Evolutionary conservation across 2,329 filamentous ascomycete species (phyloP).

Genomic region (Ophiocordyceps camponoti-saundersi): DNA sequence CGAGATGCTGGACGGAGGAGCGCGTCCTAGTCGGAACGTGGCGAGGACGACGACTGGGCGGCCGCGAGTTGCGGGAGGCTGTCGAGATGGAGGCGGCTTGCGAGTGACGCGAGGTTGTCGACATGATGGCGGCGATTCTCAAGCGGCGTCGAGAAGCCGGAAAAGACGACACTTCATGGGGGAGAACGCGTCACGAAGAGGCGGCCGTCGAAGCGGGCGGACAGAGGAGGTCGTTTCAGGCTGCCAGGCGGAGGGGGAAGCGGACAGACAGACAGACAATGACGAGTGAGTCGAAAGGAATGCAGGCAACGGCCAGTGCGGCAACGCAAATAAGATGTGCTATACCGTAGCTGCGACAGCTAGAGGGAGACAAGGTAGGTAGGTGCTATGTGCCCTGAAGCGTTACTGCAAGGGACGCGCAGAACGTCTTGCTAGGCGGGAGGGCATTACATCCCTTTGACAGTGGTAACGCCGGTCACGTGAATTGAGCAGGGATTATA

Average conservation of each 20-base stretch:
- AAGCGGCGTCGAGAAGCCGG: constrained; percentile 14
- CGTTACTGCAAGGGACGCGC: neutral
- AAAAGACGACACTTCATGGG: constrained; percentile 9
- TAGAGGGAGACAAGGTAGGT: neutral
- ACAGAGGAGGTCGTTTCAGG: neutral
- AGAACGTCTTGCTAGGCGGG: too few species aligned
- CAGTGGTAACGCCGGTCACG: too few species aligned
- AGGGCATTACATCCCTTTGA: too few species aligned
- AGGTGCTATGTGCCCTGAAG: neutral
- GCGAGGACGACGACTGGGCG: constrained; percentile 20
- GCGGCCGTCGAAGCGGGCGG: neutral
- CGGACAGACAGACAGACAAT: neutral
- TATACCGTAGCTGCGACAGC: too few species aligned
- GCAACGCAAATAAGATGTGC: too few species aligned
- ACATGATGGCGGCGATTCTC: constrained; percentile 22
- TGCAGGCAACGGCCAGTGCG: neutral
- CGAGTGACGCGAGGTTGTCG: constrained; percentile 25
- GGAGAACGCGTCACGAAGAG: constrained; percentile 8
- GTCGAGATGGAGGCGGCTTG: neutral
- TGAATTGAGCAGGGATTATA: too few species aligned
- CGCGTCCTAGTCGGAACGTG: constrained; percentile 23
- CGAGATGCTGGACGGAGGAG: constrained; percentile 22
- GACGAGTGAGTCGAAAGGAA: neutral
- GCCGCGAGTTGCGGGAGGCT: constrained; percentile 10
- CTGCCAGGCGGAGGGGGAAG: neutral